Evolutionary conservation across 2,329 filamentous ascomycete species (phyloP).

Genomic region (Ustulina deusta): DNA sequence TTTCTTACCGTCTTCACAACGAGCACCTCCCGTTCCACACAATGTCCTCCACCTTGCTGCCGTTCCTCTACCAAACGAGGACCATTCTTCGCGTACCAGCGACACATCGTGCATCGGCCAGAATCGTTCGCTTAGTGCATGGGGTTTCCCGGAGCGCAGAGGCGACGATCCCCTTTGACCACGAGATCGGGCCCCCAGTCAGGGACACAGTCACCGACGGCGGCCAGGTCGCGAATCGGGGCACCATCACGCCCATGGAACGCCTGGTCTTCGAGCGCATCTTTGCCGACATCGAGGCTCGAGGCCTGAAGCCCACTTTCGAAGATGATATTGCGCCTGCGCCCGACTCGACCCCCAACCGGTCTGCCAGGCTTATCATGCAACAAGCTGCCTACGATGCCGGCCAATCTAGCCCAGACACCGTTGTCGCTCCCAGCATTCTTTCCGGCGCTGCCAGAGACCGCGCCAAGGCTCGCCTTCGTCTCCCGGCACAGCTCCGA

Average conservation of each 20-base stretch:
- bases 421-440: slow-evolving; percentile 39
- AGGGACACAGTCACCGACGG: slow-evolving; percentile 37
- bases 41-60: slow-evolving; percentile 66
- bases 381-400: slow-evolving; percentile 46
- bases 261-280: slow-evolving; percentile 63
- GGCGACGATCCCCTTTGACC: slow-evolving; percentile 65
- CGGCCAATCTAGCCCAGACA: slow-evolving; percentile 36
- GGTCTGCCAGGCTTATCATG: slow-evolving; percentile 49
- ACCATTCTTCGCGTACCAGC: slow-evolving; percentile 63
- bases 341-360: slow-evolving; percentile 26
- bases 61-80: slow-evolving; percentile 79
- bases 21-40: background rate
- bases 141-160: slow-evolving; percentile 32
- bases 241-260: slow-evolving; percentile 70
- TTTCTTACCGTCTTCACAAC: background rate
- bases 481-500: slow-evolving; percentile 57
- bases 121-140: slow-evolving; percentile 45
- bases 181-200: slow-evolving; percentile 51
- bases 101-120: slow-evolving; percentile 46
- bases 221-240: slow-evolving; percentile 43
- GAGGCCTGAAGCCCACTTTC: slow-evolving; percentile 46
- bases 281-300: slow-evolving; percentile 67
- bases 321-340: slow-evolving; percentile 20
- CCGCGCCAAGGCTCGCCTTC: slow-evolving; percentile 53
- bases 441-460: slow-evolving; percentile 47